Conservation (phyloP, 2,329 filamentous ascomycete species). For the Cercospora zeina region DNA sequence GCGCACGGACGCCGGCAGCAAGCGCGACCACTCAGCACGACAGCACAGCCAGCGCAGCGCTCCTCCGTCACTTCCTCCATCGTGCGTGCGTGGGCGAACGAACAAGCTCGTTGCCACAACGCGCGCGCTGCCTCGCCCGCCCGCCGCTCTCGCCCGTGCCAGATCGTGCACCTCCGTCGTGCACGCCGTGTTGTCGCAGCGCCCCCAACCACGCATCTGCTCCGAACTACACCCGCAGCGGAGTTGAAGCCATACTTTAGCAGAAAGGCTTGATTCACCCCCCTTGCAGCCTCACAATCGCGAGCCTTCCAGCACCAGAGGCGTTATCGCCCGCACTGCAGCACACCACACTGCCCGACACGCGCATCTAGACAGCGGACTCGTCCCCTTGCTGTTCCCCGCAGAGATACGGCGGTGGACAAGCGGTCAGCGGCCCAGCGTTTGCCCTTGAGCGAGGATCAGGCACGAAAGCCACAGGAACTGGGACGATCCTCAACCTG, state of each 20-base stretch:
- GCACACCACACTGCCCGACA: background rate
- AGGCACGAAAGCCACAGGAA: constrained; percentile 11
- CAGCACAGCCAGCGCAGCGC: background rate
- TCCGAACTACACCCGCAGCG: background rate
- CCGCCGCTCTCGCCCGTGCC: background rate
- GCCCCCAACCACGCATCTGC: background rate
- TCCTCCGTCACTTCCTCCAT: background rate
- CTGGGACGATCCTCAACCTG: constrained; percentile 8
- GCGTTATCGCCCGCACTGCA: background rate
- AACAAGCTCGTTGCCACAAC: background rate
- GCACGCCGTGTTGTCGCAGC: background rate
- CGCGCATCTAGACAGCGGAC: background rate
- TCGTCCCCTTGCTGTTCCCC: background rate
- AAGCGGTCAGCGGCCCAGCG: constrained; percentile 5
- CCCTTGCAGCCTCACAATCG: constrained; percentile 14
- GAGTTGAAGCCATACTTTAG: constrained; percentile 10
- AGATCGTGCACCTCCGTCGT: background rate
- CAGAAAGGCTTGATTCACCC: constrained; percentile 11
- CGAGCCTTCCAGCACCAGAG: background rate
- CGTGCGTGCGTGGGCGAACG: background rate
- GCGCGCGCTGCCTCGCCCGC: background rate
- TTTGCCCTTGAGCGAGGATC: constrained; percentile 6
- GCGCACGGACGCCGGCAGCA: background rate
- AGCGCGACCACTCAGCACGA: background rate
- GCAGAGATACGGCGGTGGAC: too few relatives aligned